Evolutionary conservation across 148 eudicot species (phyloP).

Genomic region (Fallopia convolvulus): DNA sequence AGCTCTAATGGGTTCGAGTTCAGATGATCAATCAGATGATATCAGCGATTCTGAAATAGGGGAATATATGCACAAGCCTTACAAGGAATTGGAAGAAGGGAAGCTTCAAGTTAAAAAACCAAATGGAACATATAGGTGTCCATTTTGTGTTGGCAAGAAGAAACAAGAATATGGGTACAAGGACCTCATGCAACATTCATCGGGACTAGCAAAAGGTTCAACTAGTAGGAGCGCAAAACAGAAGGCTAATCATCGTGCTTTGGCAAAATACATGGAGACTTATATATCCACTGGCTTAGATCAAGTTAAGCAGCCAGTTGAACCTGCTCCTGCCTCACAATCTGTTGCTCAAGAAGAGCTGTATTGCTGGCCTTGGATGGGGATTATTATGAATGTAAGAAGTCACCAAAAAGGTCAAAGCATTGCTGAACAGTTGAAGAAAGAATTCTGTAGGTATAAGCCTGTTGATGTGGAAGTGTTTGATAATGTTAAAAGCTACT

Average conservation of each 20-base stretch:
- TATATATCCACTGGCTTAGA: constrained; percentile 31
- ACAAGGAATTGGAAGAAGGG: constrained; percentile 44
- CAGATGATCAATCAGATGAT: constrained; percentile 44
- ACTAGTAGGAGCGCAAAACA: constrained; percentile 56
- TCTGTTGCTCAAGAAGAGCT: constrained; percentile 26
- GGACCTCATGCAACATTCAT: constrained; percentile 72
- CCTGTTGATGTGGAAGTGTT: constrained; percentile 44
- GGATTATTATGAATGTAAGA: constrained; percentile 53
- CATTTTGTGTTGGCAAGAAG: constrained; percentile 85
- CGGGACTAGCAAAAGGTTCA: constrained; percentile 65
- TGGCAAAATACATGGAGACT: constrained; percentile 47
- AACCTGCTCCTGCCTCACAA: constrained; percentile 22
- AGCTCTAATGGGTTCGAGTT: constrained; percentile 39
- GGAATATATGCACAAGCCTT: constrained; percentile 67
- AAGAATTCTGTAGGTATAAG: constrained; percentile 35
- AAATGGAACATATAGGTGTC: constrained; percentile 67
- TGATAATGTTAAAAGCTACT: neutral
- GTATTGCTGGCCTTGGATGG: constrained; percentile 74
- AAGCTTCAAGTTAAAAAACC: constrained; percentile 39
- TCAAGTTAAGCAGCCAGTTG: constrained; percentile 17
- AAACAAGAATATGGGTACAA: constrained; percentile 80
- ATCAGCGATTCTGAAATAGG: constrained; percentile 85
- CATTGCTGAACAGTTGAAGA: constrained; percentile 39
- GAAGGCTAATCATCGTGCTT: constrained; percentile 65
- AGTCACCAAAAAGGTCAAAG: constrained; percentile 18